phyloP scores from a whole-genome alignment of 2,329 filamentous ascomycete species.

The Phyllosticta capitalensis region DNA sequence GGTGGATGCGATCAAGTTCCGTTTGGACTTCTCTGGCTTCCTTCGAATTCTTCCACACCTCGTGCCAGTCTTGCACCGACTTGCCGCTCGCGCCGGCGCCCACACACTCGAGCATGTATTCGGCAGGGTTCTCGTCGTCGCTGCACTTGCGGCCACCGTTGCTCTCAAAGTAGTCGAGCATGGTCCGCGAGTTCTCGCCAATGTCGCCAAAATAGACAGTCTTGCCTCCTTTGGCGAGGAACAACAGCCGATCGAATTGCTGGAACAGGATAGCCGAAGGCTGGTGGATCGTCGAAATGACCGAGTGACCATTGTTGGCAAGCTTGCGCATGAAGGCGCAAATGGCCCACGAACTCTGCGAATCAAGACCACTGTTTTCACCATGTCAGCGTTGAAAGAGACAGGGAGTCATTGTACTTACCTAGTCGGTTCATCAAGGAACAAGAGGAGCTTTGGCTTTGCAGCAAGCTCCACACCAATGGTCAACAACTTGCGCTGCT shows the following conservation, averaged over 20 bases:
- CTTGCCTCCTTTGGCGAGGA: conserved; percentile 31
- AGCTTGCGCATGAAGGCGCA: conserved; percentile 53
- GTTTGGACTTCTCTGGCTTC: conserved; percentile 20
- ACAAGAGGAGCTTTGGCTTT: conserved; percentile 53
- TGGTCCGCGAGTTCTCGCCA: conserved; percentile 31
- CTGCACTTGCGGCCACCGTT: conserved; percentile 54
- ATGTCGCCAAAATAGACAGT: conserved; percentile 37
- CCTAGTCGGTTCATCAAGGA: conserved; percentile 49
- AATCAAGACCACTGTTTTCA: background rate
- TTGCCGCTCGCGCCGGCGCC: conserved; percentile 28
- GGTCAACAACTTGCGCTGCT: conserved; percentile 60
- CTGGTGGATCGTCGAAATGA: conserved; percentile 41
- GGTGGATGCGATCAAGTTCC: conserved; percentile 32
- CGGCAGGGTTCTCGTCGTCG: conserved; percentile 60
- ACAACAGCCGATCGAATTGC: conserved; percentile 35
- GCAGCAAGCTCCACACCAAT: conserved; percentile 66
- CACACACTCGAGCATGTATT: conserved; percentile 57
- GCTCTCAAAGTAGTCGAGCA: conserved; percentile 47
- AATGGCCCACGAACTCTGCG: conserved; percentile 51
- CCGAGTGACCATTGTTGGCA: conserved; percentile 38
- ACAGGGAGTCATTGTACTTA: conserved; percentile 22
- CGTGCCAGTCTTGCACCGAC: conserved; percentile 35
- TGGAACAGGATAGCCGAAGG: conserved; percentile 37
- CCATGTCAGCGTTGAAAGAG: background rate
- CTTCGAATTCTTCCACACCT: conserved; percentile 28